Evolutionary conservation across 768 basidiomycete genomes (phyloP), one percentile per base, ranked within the genome.

Genomic region (Suillus cothurnatus): DNA sequence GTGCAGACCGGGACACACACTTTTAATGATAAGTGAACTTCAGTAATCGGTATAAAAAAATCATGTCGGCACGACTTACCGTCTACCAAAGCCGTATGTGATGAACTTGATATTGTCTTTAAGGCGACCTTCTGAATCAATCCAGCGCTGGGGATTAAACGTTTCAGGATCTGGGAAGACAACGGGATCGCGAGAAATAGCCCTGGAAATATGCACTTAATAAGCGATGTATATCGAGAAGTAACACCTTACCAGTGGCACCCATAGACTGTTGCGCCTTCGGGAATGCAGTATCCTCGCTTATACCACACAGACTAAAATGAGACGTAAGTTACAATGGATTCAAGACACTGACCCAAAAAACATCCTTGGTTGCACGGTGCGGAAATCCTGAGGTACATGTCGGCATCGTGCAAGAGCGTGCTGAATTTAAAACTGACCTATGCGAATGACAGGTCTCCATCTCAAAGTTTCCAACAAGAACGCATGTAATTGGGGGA

Each of bases 1-100:
- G 71, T 88, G 81, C 67, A 84, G 83, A 0, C 88, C 88, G 0
- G 87, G 87, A 64, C 88, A 90, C 0, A 87, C 81, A 52, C 87
- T 84, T 50, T 41, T 57, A 3, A 23, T 28, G 9, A 32, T 23
- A 43, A 17, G 28, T 26, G 15, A 19, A 50, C 3, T 28, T 50
- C 15, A 28, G 8, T 17, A 15, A 17, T 49, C 7, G 26, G 14
- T 17, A 7, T 28, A 28, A 28, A 50, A n/a, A 26, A 50, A 17
- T 2, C 15, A 50, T 17, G 50, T 28, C 26, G 50, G 50, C 17
- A 28, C 50, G 26, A 6, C 50, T 28, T 17, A 50, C 50, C 50
- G 50, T 50, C 50, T 26, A 28, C 50, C 50, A 19, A 50, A 50
- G 50, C 50, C 50, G 17, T 50, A 50, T 9, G 50, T 8, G 15